Base-by-base conservation (phyloP, 2,329 filamentous ascomycete genomes). In the Alternaria arbusti region DNA sequence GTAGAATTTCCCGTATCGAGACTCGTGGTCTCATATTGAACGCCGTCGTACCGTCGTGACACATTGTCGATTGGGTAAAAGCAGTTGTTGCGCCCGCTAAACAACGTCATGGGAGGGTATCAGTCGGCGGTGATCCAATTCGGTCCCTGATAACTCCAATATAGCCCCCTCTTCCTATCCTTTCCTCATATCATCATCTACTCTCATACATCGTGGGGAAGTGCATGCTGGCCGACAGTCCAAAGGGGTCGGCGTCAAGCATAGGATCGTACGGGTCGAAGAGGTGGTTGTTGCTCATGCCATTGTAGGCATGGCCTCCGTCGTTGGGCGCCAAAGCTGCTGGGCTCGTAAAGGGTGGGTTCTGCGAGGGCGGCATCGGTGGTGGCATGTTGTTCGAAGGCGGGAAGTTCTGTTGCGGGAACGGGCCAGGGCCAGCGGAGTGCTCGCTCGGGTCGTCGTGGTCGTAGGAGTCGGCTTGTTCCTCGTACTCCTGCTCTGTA, bases 401-500 rank as follows among this genome's bases (percentile, higher is more conserved):
- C 23, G 88, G 87, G 76, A 87, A 85, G 61, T 83, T 82, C 64
- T 84, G 83, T 12, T 74, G 72, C 25, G 88, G 83, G 72, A 92
- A 95, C 9, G 90, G 87, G 13, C 88, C 88, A 47, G 89, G 87
- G 45, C 89, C 89, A 59, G 90, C 87, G 11, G 89, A 88, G 65
- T 93, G 90, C 69, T 89, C 85, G 78, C 76, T 80, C 45, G 84
- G 87, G 72, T 92, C 90, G 70, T 89, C 84, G 65, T 96, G 92
- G 75, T 97, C 94, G 80, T 96, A 89, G 86, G 97, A 92, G 74
- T 95, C 93, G 79, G 88, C 88, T 82, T 93, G 92, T 59, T 93
- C 91, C 80, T 97, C 94, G 83, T 97, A 98, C 85, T 98, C 95
- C 86, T 97, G 94, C 84, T 98, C 95, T 97, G 84, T 85, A 86